A percentile compares a stretch with the other conserved stretches of the same genome.
phyloP scores from a whole-genome alignment of 2,329 filamentous ascomycete species.

The Exophiala spinifera region DNA sequence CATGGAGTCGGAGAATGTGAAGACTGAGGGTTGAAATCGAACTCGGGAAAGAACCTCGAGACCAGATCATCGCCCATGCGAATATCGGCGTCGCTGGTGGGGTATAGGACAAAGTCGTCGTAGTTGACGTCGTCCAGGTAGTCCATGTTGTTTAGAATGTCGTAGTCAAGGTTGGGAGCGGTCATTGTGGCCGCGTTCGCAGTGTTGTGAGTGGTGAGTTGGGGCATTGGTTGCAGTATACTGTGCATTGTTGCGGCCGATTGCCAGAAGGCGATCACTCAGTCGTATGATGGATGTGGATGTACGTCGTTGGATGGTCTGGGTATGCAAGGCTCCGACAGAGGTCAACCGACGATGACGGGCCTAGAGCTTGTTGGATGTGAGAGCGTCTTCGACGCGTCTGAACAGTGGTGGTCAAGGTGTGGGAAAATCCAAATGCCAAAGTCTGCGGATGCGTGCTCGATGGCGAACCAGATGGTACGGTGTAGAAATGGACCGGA shows the following conservation, averaged over 20 bases:
- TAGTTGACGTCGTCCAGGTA: slow-evolving; percentile 10
- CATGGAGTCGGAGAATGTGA: not conserved
- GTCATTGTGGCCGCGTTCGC: slow-evolving; percentile 2
- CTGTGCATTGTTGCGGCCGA: not conserved
- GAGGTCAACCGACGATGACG: slow-evolving; percentile 15
- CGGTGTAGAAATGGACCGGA: not conserved
- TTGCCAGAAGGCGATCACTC: not conserved
- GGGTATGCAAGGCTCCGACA: slow-evolving; percentile 13
- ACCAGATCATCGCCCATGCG: not conserved
- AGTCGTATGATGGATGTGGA: not conserved
- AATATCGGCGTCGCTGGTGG: not conserved
- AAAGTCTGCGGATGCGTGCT: slow-evolving; percentile 18
- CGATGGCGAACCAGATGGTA: slow-evolving; percentile 19
- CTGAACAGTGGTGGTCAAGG: not conserved
- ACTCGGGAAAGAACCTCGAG: slow-evolving; percentile 7
- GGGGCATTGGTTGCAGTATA: slow-evolving; percentile 2
- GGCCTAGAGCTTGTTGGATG: slow-evolving; percentile 4
- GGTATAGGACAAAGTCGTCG: slow-evolving; percentile 2
- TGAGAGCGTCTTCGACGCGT: too few relatives aligned
- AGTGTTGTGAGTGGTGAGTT: not conserved
- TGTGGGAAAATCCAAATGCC: slow-evolving; percentile 1
- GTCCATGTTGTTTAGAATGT: not conserved
- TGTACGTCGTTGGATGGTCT: not conserved
- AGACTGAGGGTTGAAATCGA: not conserved
- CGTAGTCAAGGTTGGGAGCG: not conserved